Evolutionary conservation across 306 rosid species (phyloP).

Genomic region (Vigna nakashimae): DNA sequence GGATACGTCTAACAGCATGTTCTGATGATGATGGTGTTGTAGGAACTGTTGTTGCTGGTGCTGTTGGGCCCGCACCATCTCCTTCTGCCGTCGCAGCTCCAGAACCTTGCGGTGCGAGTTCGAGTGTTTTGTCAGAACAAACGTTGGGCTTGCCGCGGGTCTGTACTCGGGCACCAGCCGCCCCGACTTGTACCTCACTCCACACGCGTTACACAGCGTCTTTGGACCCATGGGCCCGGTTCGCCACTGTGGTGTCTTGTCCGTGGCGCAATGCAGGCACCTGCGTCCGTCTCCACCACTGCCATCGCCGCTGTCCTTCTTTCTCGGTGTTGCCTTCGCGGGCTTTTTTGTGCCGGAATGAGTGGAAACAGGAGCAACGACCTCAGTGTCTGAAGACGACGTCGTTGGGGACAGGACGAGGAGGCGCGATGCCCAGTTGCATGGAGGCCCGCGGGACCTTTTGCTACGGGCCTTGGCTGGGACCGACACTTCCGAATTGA

Average conservation of each 20-base stretch:
- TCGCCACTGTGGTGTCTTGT: constrained; percentile 94
- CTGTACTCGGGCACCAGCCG: constrained; percentile 88
- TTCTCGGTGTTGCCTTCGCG: constrained; percentile 39
- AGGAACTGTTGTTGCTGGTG: constrained; percentile 53
- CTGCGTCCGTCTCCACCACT: constrained; percentile 62
- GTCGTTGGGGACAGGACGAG: constrained; percentile 55
- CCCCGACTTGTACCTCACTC: constrained; percentile 88
- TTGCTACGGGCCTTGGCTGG: constrained; percentile 93
- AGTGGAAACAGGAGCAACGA: constrained; percentile 30
- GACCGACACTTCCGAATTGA: constrained; percentile 61
- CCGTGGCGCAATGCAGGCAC: constrained; percentile 90
- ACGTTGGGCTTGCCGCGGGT: constrained; percentile 96
- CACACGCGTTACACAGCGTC: constrained; percentile 83
- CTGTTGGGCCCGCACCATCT: constrained; percentile 52
- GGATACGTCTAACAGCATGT: constrained; percentile 58
- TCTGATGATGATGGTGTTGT: constrained; percentile 51
- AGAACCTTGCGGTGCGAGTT: constrained; percentile 96
- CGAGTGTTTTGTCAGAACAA: constrained; percentile 86
- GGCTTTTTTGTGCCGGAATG: constrained; percentile 38
- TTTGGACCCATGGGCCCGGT: constrained; percentile 93
- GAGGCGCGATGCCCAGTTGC: constrained; percentile 79
- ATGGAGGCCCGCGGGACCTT: constrained; percentile 76
- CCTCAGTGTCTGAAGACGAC: constrained; percentile 45
- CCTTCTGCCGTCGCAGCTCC: constrained; percentile 93
- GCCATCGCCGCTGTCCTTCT: constrained; percentile 63